These are phyloP conservation scores for Colletotrichum coccodes DNA, from an alignment of 2,329 filamentous ascomycete species.

Conservation along the genomic window DNA sequence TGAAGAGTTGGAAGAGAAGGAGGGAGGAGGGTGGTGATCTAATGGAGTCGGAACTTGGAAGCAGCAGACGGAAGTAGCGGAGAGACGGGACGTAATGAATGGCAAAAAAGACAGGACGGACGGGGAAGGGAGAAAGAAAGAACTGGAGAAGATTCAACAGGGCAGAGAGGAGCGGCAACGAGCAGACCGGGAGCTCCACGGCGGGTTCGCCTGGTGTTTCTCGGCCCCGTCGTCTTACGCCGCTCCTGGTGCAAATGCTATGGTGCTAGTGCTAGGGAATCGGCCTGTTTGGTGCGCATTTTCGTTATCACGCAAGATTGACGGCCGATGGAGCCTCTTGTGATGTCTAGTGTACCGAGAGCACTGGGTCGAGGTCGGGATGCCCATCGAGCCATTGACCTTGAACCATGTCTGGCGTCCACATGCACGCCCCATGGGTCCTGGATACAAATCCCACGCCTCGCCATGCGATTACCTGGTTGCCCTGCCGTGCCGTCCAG, in stretches of 20 bases:
- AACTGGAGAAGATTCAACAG: neutral
- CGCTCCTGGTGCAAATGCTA: neutral
- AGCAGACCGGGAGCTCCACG: slow-evolving; percentile 16
- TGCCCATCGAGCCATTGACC: neutral
- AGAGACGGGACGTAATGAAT: slow-evolving; percentile 27
- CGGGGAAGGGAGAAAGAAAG: slow-evolving; percentile 4
- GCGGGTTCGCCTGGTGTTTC: slow-evolving; percentile 16
- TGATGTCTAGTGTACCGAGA: neutral
- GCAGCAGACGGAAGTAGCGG: slow-evolving; percentile 26
- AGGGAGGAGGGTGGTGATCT: slow-evolving; percentile 16
- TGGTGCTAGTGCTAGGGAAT: neutral
- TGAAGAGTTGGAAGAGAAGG: slow-evolving; percentile 4
- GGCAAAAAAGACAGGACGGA: slow-evolving; percentile 10
- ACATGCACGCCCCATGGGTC: neutral
- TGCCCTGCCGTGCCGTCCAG: neutral
- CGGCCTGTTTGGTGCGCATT: slow-evolving; percentile 4
- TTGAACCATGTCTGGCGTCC: slow-evolving; percentile 9
- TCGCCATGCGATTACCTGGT: neutral
- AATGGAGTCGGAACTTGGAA: slow-evolving; percentile 21
- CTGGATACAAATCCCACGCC: slow-evolving; percentile 6
- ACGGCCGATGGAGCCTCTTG: neutral
- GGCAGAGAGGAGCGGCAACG: neutral
- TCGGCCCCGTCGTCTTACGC: neutral
- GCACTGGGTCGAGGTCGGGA: neutral
- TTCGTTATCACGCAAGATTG: slow-evolving; percentile 15